These are phyloP conservation scores for Escallonia herrerae DNA, from an alignment of 129 eudicot genomes.

Conservation along the genomic window DNA sequence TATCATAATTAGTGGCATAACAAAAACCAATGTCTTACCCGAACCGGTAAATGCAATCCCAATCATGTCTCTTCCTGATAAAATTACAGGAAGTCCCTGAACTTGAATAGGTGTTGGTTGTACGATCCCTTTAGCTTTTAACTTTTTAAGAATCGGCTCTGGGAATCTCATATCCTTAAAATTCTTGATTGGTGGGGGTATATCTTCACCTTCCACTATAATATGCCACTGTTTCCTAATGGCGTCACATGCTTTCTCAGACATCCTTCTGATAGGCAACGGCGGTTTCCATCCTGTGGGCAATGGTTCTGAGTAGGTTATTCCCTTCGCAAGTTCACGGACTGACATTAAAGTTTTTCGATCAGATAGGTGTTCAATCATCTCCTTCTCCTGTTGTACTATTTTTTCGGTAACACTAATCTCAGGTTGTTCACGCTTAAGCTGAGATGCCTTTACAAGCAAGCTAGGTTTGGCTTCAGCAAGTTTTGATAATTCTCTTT, in stretches of 20 bases:
- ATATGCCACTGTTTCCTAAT: conserved; percentile 77
- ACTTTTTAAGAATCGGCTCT: conserved; percentile 47
- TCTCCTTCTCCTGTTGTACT: conserved; percentile 64
- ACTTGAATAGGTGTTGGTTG: conserved; percentile 84
- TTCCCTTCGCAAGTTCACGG: conserved; percentile 73
- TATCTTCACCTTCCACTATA: conserved; percentile 75
- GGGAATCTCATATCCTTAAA: conserved; percentile 83
- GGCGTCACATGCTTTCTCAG: conserved; percentile 40
- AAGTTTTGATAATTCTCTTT: conserved; percentile 38
- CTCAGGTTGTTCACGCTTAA: conserved; percentile 71
- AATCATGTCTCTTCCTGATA: conserved; percentile 79
- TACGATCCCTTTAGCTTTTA: conserved; percentile 71
- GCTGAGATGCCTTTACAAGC: conserved; percentile 67
- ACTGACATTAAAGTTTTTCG: conserved; percentile 63
- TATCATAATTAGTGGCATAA: conserved; percentile 63
- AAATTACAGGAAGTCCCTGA: conserved; percentile 77
- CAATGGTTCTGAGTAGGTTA: conserved; percentile 59
- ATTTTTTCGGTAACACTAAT: conserved; percentile 60
- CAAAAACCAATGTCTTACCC: conserved; percentile 75
- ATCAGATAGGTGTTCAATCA: conserved; percentile 69
- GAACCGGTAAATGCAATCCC: conserved; percentile 88
- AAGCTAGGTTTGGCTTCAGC: conserved; percentile 65
- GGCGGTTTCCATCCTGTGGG: conserved; percentile 86
- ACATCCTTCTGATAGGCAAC: conserved; percentile 48
- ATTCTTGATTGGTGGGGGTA: conserved; percentile 71